Conservation (phyloP, 352 stramenopile genomes). For the Phytophthora nicotianae region DNA sequence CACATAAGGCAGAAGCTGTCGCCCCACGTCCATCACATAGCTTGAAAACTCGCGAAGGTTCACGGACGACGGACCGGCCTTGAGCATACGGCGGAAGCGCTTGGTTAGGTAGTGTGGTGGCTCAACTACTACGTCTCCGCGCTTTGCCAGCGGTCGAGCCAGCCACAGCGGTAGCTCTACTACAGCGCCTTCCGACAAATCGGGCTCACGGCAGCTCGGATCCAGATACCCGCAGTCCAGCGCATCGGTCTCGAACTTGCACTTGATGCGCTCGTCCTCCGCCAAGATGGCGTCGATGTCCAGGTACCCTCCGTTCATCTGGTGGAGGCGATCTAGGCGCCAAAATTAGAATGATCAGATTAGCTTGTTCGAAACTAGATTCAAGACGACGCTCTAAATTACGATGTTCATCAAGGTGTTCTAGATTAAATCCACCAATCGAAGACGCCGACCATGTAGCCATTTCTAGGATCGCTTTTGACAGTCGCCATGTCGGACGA, state of each 20-base stretch:
- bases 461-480: constrained; percentile 9
- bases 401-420: not conserved
- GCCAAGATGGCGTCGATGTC: constrained; percentile 81
- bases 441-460: constrained; percentile 3
- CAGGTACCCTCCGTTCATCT: constrained; percentile 44
- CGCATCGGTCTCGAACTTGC: constrained; percentile 71
- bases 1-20: constrained; percentile 62
- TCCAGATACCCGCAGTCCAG: constrained; percentile 80
- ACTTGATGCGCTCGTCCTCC: constrained; percentile 82
- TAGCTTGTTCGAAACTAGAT: too few species aligned
- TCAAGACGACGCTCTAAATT: too few species aligned
- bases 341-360: constrained; percentile 6
- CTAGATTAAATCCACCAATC: constrained; percentile 13
- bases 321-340: constrained; percentile 8
- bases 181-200: constrained; percentile 48
- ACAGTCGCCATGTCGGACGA: constrained; percentile 2
- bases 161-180: constrained; percentile 87
- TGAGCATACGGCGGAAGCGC: constrained; percentile 84
- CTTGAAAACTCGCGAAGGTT: constrained; percentile 81
- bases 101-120: constrained; percentile 67
- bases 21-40: constrained; percentile 76
- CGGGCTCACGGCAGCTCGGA: constrained; percentile 57
- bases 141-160: constrained; percentile 51
- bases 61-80: constrained; percentile 70
- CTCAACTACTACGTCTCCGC: constrained; percentile 60